Evolutionary conservation across 2,329 filamentous ascomycete species (phyloP), one percentile per base, ranked within the genome.

Genomic region (Coleophoma cylindrospora): DNA sequence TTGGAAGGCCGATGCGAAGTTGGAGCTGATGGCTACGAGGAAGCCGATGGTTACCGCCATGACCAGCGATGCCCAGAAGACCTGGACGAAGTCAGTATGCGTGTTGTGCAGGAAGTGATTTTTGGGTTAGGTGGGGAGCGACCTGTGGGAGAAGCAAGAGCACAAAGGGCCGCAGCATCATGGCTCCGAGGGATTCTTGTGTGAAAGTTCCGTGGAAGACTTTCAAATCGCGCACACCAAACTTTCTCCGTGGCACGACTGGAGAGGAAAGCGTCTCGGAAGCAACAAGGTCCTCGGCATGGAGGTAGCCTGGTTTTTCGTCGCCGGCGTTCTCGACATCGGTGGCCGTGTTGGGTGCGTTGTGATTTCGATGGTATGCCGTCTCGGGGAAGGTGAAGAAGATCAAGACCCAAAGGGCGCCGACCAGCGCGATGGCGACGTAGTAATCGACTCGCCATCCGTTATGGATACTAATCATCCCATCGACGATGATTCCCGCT

Each of bases 321-420:
- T 74, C 19, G 73, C 27, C 7, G 17, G 48, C 38, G 10, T 36
- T 11, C 12, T 50, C 45, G 19, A 22, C 50, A 7, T 27, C 27
- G 33, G 33, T 36, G 7, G 14, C 6, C 6, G 17, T 7, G 36
- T 14, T 38, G 6, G 36, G 36, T 10, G 36, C 14, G 36, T 4
- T 13, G 5, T 38, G 14, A 15, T 57, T 57, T 51, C 75, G 69
- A 38, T 59, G 62, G 58, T 71, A 81, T 10, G 71, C 70, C 0
- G 77, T 81, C 59, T 81, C 79, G 0, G 79, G 78, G 47, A 82
- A 75, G 4, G 74, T 75, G 50, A 81, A 72, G 56, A 77, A 63
- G 8, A 74, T 69, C 3, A 80, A 54, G 1, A 79, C 47, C 1
- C 76, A 70, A 21, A 74, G 64, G 9, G 68, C 53, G 12, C 74